Evolutionary conservation across 805 yeast genomes (phyloP), one percentile per base, ranked within the genome.

Genomic region (Blastobotrys americana): DNA sequence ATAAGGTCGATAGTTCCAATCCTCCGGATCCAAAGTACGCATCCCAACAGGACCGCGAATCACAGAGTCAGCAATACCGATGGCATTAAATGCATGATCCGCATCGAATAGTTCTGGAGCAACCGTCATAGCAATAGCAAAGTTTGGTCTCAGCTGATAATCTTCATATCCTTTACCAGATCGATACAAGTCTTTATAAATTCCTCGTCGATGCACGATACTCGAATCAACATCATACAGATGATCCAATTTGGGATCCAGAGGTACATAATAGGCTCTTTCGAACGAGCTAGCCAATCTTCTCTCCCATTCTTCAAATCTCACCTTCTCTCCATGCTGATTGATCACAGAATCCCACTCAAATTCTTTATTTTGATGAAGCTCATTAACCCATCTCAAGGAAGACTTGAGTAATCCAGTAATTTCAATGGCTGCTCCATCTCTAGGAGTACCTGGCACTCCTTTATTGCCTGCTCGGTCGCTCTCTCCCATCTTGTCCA

Each of bases 401-500:
- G 85, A 66, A 63, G 95, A 84, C 66, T 89, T 89, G 58, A 93
- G 66, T 48, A 90, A 68, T 0, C 97, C 98, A 55, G 78, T 87
- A 46, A 90, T 83, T 64, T 90, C 98, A 45, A 90, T 72, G 2
- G 95, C 96, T 1, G 97, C 96, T 31, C 98, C 98, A 64, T 89
- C 96, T 59, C 98, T 76, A 19, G 98, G 97, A 0, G 97, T 90
- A 1, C 97, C 98, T 1, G 98, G 98, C 28, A 77, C 70, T n/a
- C 98, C 98, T 54, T 82, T 84, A 47, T 78, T 81, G 1, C 83
- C 82, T 0, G 97, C 96, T 45, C 66, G 71, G 28, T 64, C 78
- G 57, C 95, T 84, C 67, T 93, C 97, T 20, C 98, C 98, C 97
- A 90, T 90, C 67, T 90, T 90, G 66, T 90, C 98, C 96, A 89